These are phyloP conservation scores for Serendipita sp. DNA, from an alignment of 768 basidiomycete species.

Conservation along the genomic window DNA sequence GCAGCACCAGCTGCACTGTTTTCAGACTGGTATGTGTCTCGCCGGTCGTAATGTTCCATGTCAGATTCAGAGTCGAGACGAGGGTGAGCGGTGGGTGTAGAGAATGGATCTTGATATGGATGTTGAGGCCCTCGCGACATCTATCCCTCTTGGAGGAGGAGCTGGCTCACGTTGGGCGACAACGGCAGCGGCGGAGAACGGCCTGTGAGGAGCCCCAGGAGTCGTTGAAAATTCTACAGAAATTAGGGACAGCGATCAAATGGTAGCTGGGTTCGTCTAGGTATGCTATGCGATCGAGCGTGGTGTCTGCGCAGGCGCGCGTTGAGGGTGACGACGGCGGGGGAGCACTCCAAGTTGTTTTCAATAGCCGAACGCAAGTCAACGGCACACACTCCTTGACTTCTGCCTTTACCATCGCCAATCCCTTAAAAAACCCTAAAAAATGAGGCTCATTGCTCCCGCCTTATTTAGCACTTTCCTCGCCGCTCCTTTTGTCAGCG, in stretches of 20 bases:
- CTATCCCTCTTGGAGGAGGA: neutral
- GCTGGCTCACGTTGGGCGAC: neutral
- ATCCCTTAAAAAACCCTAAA: neutral
- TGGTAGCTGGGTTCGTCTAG: neutral
- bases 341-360: neutral
- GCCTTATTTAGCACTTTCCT: constrained; percentile 19
- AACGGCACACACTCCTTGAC: neutral
- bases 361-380: neutral
- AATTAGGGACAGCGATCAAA: neutral
- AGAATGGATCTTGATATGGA: constrained; percentile 4
- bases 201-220: neutral
- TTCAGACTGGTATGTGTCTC: constrained; percentile 4
- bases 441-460: neutral
- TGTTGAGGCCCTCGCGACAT: constrained; percentile 1
- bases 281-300: neutral
- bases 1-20: neutral
- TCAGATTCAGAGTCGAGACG: constrained; percentile 6
- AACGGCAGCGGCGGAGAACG: neutral
- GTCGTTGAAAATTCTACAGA: neutral
- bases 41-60: constrained; percentile 3
- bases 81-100: neutral
- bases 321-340: neutral
- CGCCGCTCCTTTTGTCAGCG: constrained; percentile 37
- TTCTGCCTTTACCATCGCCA: neutral
- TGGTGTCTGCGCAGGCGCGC: neutral